Base-by-base conservation (phyloP, 495 filamentous ascomycete species). In the Jackrogersella minutella region DNA sequence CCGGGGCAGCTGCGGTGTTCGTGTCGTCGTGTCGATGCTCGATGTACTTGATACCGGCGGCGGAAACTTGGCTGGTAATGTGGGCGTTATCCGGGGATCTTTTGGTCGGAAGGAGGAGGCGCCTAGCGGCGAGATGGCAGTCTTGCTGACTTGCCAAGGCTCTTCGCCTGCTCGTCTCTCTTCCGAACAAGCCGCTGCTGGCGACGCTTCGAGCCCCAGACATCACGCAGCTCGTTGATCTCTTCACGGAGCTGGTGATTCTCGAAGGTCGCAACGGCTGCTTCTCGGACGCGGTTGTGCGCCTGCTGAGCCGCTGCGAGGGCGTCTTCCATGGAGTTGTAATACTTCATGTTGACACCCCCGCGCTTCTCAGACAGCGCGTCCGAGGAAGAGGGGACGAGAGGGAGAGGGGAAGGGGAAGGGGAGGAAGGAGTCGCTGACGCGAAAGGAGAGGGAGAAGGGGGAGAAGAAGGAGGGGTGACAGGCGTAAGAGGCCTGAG, bases 1-100 rank as follows among this genome's bases (percentile, higher is more conserved):
- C 39, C 39, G 39, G 39, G 39, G 39, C 39, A 43, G 39, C 39
- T 43, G 39, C 41, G 41, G 41, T 44, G 41, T 46, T 46, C 41
- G 2, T 26, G 22, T 46, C 41, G 41, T 24, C 10, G 13, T n/a
- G 26, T 30, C 26, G 40, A 11, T 22, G 17, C 8, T 21, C 40
- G 19, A 11, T 19, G 17, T 43, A 21, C 17, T 10, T 9, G 16
- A 21, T 3, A 9, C 19, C 17, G 17, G 40, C 40, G 17, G 22
- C 5, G 22, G 8, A 22, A 43, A 16, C 17, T 10, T 22, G 8
- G 40, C 8, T 30, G 40, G 40, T 9, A 14, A 21, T 22, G 17
- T 10, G 6, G 17, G 40, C 16, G 6, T n/a, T n/a, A n/a, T n/a
- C n/a, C n/a, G 40, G 7, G 40, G 8, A n/a, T n/a, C n/a, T n/a